Conservation (phyloP, 805 yeast genomes). For the Cyberlindnera petersonii region DNA sequence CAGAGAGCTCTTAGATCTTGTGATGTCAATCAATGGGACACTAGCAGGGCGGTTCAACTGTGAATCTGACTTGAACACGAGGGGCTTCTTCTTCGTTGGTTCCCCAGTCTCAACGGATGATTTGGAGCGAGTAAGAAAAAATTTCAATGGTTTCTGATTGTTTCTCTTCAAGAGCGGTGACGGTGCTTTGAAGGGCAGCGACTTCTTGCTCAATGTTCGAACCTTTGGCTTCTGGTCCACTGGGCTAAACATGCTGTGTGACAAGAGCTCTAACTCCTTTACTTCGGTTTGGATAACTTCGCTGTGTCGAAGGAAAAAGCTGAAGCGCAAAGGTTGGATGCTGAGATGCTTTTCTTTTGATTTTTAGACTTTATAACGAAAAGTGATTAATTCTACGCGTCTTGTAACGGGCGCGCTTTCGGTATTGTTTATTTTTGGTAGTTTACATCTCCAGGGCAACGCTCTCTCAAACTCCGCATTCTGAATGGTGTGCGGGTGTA, state of each 20-base stretch:
- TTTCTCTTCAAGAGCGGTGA: constrained; percentile 18
- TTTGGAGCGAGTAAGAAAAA: constrained; percentile 10
- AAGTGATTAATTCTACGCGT: no score
- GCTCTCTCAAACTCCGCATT: no score
- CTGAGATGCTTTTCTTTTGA: no score
- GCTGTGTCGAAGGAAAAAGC: no score
- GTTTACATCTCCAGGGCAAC: no score
- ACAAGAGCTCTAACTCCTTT: no score
- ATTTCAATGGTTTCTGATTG: constrained; percentile 12
- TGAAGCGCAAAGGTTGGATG: no score
- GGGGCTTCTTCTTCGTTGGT: constrained; percentile 15
- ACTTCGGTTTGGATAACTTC: no score
- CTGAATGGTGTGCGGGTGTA: no score
- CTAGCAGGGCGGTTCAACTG: constrained; percentile 4
- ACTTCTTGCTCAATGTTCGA: constrained; percentile 8
- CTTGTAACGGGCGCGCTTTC: no score
- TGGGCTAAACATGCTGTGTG: constrained; percentile 1
- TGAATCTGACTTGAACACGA: constrained; percentile 5
- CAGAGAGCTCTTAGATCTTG: constrained; percentile 4
- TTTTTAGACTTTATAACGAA: no score
- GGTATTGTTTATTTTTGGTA: no score
- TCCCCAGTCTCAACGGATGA: constrained; percentile 2
- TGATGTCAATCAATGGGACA: constrained; percentile 2
- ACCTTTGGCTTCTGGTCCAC: constrained; percentile 4
- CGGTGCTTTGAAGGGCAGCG: constrained; percentile 21